Percentiles rank a stretch among this genome's conserved stretches.
Conservation (phyloP, 2,329 filamentous ascomycete species). For the Parastagonospora nodorum region DNA sequence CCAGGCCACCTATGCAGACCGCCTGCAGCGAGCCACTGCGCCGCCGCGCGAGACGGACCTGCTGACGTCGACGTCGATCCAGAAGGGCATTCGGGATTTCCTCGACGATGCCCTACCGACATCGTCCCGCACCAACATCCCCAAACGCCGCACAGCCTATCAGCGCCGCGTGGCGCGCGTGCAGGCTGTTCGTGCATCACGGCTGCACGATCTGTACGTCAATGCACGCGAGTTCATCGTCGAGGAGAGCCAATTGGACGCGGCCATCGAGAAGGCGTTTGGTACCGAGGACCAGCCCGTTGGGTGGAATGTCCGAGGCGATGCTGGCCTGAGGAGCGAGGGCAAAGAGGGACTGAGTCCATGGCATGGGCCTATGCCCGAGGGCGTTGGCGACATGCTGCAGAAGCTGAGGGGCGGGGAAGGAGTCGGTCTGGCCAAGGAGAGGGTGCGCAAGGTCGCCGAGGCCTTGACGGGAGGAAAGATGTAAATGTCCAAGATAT, state of each 20-base stretch:
- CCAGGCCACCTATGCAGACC: conserved; percentile 49
- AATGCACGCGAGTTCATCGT: conserved; percentile 87
- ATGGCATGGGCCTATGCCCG: conserved; percentile 38
- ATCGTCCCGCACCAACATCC: conserved; percentile 26
- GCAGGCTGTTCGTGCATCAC: conserved; percentile 66
- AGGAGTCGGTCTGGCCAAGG: conserved; percentile 54
- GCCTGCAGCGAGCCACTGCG: conserved; percentile 60
- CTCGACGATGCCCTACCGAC: conserved; percentile 39
- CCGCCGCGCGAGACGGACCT: conserved; percentile 69
- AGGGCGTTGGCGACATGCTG: conserved; percentile 40
- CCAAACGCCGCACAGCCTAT: conserved; percentile 40
- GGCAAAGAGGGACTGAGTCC: conserved; percentile 37
- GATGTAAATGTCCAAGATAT: conserved; percentile 32
- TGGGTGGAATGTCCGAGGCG: conserved; percentile 41
- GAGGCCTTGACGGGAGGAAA: conserved; percentile 72
- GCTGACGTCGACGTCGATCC: conserved; percentile 35
- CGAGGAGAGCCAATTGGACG: conserved; percentile 75
- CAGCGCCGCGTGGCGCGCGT: conserved; percentile 56
- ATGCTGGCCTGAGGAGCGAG: conserved; percentile 17
- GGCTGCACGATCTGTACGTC: conserved; percentile 87
- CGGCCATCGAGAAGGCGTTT: conserved; percentile 77
- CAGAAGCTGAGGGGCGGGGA: conserved; percentile 43
- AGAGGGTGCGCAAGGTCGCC: conserved; percentile 66
- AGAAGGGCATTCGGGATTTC: conserved; percentile 40
- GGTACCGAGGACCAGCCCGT: conserved; percentile 59